Percentiles rank a stretch among this genome's conserved stretches.
phyloP scores from a whole-genome alignment of 148 eudicot species.

The Oxyria digyna region DNA sequence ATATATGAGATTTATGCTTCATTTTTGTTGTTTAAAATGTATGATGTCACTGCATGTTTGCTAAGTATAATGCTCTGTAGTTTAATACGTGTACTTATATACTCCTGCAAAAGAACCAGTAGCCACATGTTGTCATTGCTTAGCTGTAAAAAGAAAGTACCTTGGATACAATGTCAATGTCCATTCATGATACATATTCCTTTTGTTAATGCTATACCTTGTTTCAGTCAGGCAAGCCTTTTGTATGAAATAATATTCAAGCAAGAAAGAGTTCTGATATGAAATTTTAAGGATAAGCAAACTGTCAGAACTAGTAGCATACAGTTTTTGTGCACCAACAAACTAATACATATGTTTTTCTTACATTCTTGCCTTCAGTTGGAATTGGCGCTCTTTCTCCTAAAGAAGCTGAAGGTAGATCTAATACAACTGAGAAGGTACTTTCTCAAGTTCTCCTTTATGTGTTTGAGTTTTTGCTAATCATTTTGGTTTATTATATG shows the following conservation, averaged over 20 bases:
- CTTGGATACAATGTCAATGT: too few relatives aligned
- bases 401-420: constrained; percentile 89
- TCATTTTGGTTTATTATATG: too few relatives aligned
- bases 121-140: too few relatives aligned
- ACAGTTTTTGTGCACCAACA: background rate
- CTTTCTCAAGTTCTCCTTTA: too few relatives aligned
- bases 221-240: constrained; percentile 70
- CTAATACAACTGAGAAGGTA: constrained; percentile 74
- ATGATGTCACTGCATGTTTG: background rate
- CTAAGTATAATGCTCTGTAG: background rate
- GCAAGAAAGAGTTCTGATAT: background rate
- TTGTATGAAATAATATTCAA: background rate
- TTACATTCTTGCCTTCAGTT: constrained; percentile 72
- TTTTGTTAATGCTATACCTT: background rate
- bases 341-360: background rate
- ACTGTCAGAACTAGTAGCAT: background rate
- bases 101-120: background rate
- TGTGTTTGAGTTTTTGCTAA: too few relatives aligned
- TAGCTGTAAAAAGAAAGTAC: too few relatives aligned
- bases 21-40: background rate
- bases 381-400: constrained; percentile 95
- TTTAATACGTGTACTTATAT: background rate
- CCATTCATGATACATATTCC: background rate
- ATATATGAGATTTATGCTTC: background rate
- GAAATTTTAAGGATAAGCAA: background rate